phyloP scores from a whole-genome alignment of 2,329 filamentous ascomycete genomes.

The Pseudodiploospora longispora region DNA sequence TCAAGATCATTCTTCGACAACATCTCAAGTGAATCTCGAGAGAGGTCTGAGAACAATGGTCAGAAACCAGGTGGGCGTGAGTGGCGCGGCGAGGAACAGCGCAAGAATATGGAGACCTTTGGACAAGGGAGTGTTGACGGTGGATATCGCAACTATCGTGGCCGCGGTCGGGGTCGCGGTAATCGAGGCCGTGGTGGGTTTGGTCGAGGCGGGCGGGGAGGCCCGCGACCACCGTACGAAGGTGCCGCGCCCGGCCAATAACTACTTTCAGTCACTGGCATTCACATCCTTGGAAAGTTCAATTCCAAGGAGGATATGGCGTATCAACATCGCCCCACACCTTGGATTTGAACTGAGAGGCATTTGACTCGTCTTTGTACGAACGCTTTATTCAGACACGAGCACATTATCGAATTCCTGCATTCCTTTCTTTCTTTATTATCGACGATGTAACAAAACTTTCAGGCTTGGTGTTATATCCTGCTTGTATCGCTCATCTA shows the following conservation, averaged over 20 bases:
- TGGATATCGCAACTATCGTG: constrained; percentile 67
- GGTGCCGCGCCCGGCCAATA: constrained; percentile 20
- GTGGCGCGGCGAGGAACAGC: constrained; percentile 87
- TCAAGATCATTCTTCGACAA: constrained; percentile 93
- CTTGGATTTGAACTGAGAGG: too few species aligned
- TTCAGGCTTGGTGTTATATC: constrained; percentile 9
- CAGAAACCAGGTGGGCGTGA: constrained; percentile 71
- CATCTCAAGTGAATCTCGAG: constrained; percentile 88
- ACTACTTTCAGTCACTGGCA: neutral
- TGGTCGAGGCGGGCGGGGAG: constrained; percentile 33
- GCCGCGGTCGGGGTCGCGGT: constrained; percentile 68
- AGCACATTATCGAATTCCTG: neutral
- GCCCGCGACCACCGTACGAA: constrained; percentile 25
- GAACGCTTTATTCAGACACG: neutral
- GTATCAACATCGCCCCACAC: too few species aligned
- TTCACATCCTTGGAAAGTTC: too few species aligned
- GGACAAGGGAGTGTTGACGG: constrained; percentile 92
- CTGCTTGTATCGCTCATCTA: neutral
- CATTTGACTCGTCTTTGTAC: too few species aligned
- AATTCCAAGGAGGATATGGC: too few species aligned
- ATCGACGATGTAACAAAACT: constrained; percentile 21
- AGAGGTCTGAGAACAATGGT: constrained; percentile 65
- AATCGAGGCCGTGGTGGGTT: constrained; percentile 33
- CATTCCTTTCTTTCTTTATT: constrained; percentile 2
- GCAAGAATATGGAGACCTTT: constrained; percentile 95